These are phyloP conservation scores for Cymbopogon flexuosus DNA, from an alignment of 202 grass and related monocot genomes.

Conservation along the genomic window DNA sequence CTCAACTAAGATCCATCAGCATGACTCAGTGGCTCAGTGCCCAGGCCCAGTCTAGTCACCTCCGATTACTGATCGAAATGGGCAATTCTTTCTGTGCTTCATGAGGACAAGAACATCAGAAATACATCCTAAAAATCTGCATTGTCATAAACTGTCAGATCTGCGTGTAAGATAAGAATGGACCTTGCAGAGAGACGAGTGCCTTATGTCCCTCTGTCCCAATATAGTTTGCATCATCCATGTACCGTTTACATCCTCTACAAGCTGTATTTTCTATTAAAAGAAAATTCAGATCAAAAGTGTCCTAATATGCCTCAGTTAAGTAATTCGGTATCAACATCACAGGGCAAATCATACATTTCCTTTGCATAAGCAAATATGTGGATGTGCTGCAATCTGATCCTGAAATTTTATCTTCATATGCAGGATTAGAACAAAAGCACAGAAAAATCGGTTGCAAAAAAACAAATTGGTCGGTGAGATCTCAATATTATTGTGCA, in stretches of 20 bases:
- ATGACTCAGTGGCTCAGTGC: background rate
- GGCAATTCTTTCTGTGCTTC: constrained; percentile 17
- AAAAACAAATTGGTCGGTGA: background rate
- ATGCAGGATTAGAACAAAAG: constrained; percentile 23
- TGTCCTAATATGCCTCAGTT: background rate
- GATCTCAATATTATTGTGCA: constrained; percentile 15
- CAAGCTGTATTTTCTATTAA: constrained; percentile 18
- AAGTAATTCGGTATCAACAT: constrained; percentile 28
- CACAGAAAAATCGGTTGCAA: background rate
- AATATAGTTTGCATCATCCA: background rate
- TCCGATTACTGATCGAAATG: constrained; percentile 35
- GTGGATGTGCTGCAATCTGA: constrained; percentile 25
- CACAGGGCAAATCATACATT: constrained; percentile 22
- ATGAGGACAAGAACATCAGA: constrained; percentile 26
- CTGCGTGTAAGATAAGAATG: constrained; percentile 17
- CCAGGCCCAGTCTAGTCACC: constrained; percentile 12
- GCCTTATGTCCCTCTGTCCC: background rate
- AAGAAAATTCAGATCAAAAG: constrained; percentile 24
- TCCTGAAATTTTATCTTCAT: constrained; percentile 20
- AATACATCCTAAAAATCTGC: constrained; percentile 39
- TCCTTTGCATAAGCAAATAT: constrained; percentile 22
- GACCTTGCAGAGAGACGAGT: constrained; percentile 12
- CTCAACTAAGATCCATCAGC: constrained; percentile 31
- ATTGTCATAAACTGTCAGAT: constrained; percentile 29
- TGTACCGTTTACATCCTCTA: background rate